Percentiles rank a stretch among this genome's conserved stretches.
These are phyloP conservation scores for Eucalyptus victrix DNA, from an alignment of 345 rosid species.

Conservation along the genomic window DNA sequence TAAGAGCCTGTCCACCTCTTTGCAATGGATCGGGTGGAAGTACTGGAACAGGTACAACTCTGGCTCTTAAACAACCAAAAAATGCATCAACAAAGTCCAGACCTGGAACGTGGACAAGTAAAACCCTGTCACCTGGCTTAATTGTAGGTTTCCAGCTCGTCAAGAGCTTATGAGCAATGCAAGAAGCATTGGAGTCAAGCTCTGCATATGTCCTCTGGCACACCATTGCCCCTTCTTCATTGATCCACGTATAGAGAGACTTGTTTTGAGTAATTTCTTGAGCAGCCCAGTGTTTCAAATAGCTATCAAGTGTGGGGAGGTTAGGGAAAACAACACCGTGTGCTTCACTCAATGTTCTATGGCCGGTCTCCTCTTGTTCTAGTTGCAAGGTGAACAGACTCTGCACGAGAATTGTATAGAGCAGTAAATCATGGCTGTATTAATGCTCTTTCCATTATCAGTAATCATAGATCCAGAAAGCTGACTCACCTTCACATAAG, in stretches of 20 bases:
- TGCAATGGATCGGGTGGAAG: constrained; percentile 64
- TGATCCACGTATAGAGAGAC: constrained; percentile 45
- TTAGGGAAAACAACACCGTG: constrained; percentile 44
- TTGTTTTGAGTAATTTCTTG: constrained; percentile 14
- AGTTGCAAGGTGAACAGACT: constrained; percentile 29
- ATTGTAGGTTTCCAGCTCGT: constrained; percentile 35
- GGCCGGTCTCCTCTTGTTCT: not conserved
- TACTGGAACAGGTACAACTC: constrained; percentile 54
- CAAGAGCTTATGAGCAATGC: constrained; percentile 38
- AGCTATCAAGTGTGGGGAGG: constrained; percentile 38
- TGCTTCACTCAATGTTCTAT: constrained; percentile 19
- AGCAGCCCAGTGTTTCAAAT: constrained; percentile 52
- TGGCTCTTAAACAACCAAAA: constrained; percentile 63
- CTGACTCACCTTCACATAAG: constrained; percentile 43
- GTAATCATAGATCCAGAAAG: not conserved
- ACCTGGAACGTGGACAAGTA: constrained; percentile 53
- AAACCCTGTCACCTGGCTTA: constrained; percentile 49
- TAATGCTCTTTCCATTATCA: not conserved
- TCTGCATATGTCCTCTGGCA: constrained; percentile 33
- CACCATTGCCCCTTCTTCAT: constrained; percentile 28
- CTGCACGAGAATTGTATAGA: constrained; percentile 10
- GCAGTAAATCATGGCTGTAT: not conserved
- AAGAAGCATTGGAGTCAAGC: constrained; percentile 35
- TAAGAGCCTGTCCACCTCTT: constrained; percentile 60
- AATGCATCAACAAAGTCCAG: constrained; percentile 55